Evolutionary conservation across 352 stramenopile species (phyloP).

Genomic region (Phytophthora pinifolia): DNA sequence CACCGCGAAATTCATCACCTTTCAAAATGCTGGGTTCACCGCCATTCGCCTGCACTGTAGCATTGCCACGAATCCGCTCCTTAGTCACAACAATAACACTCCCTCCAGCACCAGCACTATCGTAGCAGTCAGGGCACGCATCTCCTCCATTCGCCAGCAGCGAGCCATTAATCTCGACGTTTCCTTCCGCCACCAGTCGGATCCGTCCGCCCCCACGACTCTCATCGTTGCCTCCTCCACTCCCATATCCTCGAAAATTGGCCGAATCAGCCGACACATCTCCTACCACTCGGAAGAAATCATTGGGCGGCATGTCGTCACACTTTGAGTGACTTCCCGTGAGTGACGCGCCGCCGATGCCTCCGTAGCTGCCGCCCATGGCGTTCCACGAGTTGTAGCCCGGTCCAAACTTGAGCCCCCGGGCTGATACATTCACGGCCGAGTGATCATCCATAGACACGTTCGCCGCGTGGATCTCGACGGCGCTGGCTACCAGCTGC

Average conservation of each 20-base stretch:
- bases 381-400: conserved; percentile 75
- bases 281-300: conserved; percentile 68
- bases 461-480: conserved; percentile 51
- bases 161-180: conserved; percentile 62
- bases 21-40: conserved; percentile 47
- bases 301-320: conserved; percentile 52
- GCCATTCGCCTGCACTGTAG: conserved; percentile 51
- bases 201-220: conserved; percentile 70
- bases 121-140: conserved; percentile 48
- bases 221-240: conserved; percentile 62
- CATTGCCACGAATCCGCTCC: conserved; percentile 42
- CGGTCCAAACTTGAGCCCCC: conserved; percentile 77
- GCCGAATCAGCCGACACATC: conserved; percentile 47
- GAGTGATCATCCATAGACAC: conserved; percentile 49
- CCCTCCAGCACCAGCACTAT: conserved; percentile 57
- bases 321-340: conserved; percentile 38
- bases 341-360: conserved; percentile 72
- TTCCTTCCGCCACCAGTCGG: conserved; percentile 33
- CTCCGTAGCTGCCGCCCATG: conserved; percentile 74
- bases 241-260: conserved; percentile 85
- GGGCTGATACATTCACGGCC: conserved; percentile 53
- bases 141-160: conserved; percentile 66
- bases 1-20: conserved; percentile 28
- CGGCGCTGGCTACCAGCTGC: conserved; percentile 52
- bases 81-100: conserved; percentile 46